Evolutionary conservation across 1,139 yeast genomes (phyloP).

Genomic region (Yamadazyma epiphylla): DNA sequence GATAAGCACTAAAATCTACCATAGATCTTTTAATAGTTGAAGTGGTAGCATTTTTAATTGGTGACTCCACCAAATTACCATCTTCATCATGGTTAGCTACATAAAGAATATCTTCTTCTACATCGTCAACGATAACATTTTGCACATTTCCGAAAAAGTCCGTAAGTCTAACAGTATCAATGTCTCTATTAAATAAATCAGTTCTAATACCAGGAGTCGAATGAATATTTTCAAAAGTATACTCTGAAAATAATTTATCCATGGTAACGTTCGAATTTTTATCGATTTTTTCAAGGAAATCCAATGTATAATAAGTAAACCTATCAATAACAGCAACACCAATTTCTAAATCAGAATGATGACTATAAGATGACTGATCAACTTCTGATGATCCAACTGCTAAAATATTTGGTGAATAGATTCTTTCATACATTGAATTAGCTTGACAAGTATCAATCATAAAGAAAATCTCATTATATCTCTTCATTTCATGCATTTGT

Average conservation of each 20-base stretch:
- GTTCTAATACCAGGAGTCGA: slow-evolving; percentile 90
- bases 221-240: slow-evolving; percentile 81
- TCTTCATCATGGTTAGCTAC: slow-evolving; percentile 23
- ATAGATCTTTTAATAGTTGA: slow-evolving; percentile 3
- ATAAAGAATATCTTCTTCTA: slow-evolving; percentile 42
- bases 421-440: slow-evolving; percentile 90
- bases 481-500: slow-evolving; percentile 93
- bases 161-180: slow-evolving; percentile 71
- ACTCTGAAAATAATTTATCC: slow-evolving; percentile 78
- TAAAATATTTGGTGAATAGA: slow-evolving; percentile 87
- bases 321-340: slow-evolving; percentile 98
- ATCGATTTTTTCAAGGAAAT: slow-evolving; percentile 77
- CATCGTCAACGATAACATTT: slow-evolving; percentile 65
- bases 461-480: slow-evolving; percentile 92
- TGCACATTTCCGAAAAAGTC: slow-evolving; percentile 96
- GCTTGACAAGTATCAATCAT: slow-evolving; percentile 99
- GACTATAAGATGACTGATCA: slow-evolving; percentile 91
- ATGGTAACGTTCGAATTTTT: slow-evolving; percentile 72
- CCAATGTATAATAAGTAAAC: slow-evolving; percentile 88
- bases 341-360: slow-evolving; percentile 90
- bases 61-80: slow-evolving; percentile 10
- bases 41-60: slow-evolving; percentile 3
- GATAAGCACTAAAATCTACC: slow-evolving; percentile 7
- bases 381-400: slow-evolving; percentile 92
- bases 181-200: slow-evolving; percentile 67